A percentile compares a stretch with the other conserved stretches of the same genome.
phyloP scores from a whole-genome alignment of 2,329 filamentous ascomycete species.

The Keithomyces neogunnii region DNA sequence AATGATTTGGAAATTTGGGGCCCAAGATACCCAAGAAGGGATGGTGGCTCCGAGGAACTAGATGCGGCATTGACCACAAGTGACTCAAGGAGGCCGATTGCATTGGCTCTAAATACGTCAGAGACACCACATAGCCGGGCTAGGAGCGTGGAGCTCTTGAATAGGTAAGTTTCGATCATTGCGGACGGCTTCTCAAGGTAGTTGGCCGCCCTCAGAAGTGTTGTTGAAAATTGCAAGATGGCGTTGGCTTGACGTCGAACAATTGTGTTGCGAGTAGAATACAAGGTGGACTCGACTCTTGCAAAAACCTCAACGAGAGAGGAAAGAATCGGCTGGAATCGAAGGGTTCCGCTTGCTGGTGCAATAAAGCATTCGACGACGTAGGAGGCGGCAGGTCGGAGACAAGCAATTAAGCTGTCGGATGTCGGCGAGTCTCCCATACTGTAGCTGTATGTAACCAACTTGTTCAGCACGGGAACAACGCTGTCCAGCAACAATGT shows the following conservation, averaged over 20 bases:
- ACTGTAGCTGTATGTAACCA: slow-evolving; percentile 66
- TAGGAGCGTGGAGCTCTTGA: slow-evolving; percentile 70
- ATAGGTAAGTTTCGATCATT: slow-evolving; percentile 67
- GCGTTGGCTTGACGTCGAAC: slow-evolving; percentile 55
- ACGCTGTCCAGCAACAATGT: slow-evolving; percentile 61
- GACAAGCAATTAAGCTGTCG: slow-evolving; percentile 45
- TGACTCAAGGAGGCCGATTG: slow-evolving; percentile 62
- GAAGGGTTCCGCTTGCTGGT: slow-evolving; percentile 57
- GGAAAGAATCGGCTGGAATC: slow-evolving; percentile 68
- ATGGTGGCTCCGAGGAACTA: slow-evolving; percentile 69
- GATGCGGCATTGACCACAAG: slow-evolving; percentile 64
- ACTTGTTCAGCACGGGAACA: slow-evolving; percentile 59
- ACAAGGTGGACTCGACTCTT: slow-evolving; percentile 53
- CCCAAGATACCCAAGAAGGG: slow-evolving; percentile 83
- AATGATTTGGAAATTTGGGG: slow-evolving; percentile 78
- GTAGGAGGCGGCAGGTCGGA: slow-evolving; percentile 67
- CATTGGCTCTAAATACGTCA: slow-evolving; percentile 55
- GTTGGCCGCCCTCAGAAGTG: slow-evolving; percentile 61
- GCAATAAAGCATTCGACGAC: slow-evolving; percentile 71
- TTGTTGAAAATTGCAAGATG: slow-evolving; percentile 58
- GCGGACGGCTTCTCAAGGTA: slow-evolving; percentile 54
- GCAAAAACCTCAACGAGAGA: slow-evolving; percentile 46
- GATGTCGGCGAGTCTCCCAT: slow-evolving; percentile 52
- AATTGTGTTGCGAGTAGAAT: slow-evolving; percentile 43
- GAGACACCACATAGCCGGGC: slow-evolving; percentile 67